Base-by-base conservation (phyloP, 2,329 filamentous ascomycete genomes). In the Exophiala lecanii-corni region DNA sequence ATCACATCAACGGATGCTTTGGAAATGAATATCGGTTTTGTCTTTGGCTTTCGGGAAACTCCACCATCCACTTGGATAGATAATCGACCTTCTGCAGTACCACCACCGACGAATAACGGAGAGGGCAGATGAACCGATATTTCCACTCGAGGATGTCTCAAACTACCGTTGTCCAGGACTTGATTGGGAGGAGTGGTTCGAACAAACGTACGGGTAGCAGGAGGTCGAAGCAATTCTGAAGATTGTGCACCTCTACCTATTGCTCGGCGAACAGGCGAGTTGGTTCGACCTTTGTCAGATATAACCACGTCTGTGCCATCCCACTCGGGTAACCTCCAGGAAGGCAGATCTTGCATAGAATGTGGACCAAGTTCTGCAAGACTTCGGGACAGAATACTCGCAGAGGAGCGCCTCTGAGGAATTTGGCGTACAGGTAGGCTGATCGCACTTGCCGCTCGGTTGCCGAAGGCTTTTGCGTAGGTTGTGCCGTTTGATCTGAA, bases 51-150 rank as follows among this genome's bases (percentile, higher is more conserved):
- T 43, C 66, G 61, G 41, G 71, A 66, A 36, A 66, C 64, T 49
- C 71, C 69, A 41, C 52, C 51, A 40, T 75, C 70, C 25, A 76
- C 61, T 5, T 61, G 65, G 36, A 76, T 60, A 39, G 68, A 66
- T 9, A 73, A 62, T 41, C 66, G 64, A 15, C 74, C 74, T 59
- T 77, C 73, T 10, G 76, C 64, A 9, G 68, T 74, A 6, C 73
- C 71, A 19, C 74, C 74, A 13, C 74, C 74, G n/a, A 77, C 71
- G 45, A 74, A 76, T 6, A 77, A 57, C 3, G 73, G 66, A 13
- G 72, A 70, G 20, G 67, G 68, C 17, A 74, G 59, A 37, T 71
- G 70, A n/a, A 76, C 54, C 12, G 70, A 71, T 5, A 74, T 59
- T 26, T 67, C 63, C 2, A 77, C 59, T 28, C 72, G 65, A 21